Conservation (phyloP, 495 filamentous ascomycete species). For the Podospora pseudoanserina region DNA sequence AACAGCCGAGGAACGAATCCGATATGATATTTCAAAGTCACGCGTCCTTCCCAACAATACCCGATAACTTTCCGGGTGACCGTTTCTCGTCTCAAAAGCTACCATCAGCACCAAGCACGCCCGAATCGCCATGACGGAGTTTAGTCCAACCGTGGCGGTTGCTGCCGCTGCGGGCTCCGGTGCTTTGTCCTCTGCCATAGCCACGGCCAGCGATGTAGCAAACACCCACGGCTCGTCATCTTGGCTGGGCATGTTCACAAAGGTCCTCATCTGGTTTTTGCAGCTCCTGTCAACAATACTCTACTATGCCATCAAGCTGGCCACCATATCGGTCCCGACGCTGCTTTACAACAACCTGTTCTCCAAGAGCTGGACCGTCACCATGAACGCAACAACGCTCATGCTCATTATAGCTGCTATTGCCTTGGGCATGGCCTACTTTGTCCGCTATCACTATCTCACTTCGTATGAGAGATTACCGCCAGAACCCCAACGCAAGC, state of each 20-base stretch:
- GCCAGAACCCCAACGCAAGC: slow-evolving; percentile 90
- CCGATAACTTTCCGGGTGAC: not conserved
- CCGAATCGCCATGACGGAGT: slow-evolving; percentile 10
- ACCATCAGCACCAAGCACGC: not conserved
- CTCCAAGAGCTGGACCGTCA: slow-evolving; percentile 93
- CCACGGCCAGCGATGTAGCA: slow-evolving; percentile 38
- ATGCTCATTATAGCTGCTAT: slow-evolving; percentile 73
- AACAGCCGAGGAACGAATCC: not conserved
- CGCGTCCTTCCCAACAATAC: not conserved
- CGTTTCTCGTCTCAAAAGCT: not conserved
- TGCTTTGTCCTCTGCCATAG: slow-evolving; percentile 33
- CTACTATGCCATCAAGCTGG: slow-evolving; percentile 79
- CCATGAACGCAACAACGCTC: slow-evolving; percentile 94
- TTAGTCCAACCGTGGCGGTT: slow-evolving; percentile 10
- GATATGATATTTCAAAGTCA: not conserved
- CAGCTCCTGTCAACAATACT: slow-evolving; percentile 68
- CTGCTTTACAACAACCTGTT: slow-evolving; percentile 89
- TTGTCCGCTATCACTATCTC: slow-evolving; percentile 87
- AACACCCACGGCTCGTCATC: slow-evolving; percentile 37
- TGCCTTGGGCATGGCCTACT: slow-evolving; percentile 80
- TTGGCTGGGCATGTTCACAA: slow-evolving; percentile 48
- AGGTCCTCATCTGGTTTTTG: slow-evolving; percentile 51
- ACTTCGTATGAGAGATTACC: slow-evolving; percentile 94
- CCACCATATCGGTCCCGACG: slow-evolving; percentile 75
- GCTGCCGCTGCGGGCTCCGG: slow-evolving; percentile 12